Conservation (phyloP, 176 grass and related monocot genomes). For the Cenchrus americanus region DNA sequence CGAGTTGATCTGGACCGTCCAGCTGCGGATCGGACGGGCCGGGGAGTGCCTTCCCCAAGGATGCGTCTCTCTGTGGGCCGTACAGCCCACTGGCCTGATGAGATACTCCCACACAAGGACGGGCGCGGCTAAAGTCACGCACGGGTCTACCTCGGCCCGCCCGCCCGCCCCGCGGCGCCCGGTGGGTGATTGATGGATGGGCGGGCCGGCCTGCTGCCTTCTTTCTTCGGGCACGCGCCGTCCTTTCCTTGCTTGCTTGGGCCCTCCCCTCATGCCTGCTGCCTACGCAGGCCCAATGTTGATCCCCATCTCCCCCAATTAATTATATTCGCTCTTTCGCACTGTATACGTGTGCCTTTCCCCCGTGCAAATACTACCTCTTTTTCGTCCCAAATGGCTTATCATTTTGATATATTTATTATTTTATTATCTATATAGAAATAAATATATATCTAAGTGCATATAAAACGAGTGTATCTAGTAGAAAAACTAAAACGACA, state of each 20-base stretch:
- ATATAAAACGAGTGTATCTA: too few species aligned
- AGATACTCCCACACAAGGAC: background rate
- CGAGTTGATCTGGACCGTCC: constrained; percentile 26
- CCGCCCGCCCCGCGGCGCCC: background rate
- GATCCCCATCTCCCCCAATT: too few species aligned
- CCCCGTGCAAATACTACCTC: too few species aligned
- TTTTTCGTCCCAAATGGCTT: too few species aligned
- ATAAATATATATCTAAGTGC: too few species aligned
- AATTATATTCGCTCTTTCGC: background rate
- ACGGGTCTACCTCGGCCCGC: constrained; percentile 28
- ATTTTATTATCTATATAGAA: too few species aligned
- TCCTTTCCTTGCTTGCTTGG: background rate
- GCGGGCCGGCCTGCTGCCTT: background rate
- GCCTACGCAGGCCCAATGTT: background rate
- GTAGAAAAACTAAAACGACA: too few species aligned
- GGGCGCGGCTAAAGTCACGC: constrained; percentile 37
- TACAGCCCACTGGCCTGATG: constrained; percentile 36
- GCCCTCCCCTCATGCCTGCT: constrained; percentile 28
- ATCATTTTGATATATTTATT: too few species aligned
- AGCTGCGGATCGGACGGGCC: background rate
- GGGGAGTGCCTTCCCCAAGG: too few species aligned
- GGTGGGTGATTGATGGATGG: too few species aligned
- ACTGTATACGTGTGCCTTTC: too few species aligned
- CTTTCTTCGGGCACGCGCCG: background rate
- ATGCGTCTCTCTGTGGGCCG: constrained; percentile 27